Evolutionary conservation across 2,329 filamentous ascomycete species (phyloP).

Genomic region (Fusarium robinianum): DNA sequence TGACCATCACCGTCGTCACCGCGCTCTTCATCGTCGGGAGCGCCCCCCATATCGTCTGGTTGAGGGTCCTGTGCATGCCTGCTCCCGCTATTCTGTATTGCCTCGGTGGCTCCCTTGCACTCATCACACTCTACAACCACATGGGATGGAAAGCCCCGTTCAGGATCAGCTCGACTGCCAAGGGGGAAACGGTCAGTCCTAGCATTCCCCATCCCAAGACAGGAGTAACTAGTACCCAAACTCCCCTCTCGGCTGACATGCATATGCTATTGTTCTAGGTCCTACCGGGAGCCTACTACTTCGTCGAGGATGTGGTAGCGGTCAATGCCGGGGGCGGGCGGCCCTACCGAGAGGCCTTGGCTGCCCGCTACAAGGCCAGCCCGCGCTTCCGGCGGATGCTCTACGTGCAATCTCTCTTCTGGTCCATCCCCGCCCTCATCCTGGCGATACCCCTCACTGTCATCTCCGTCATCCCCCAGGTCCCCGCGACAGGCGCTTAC

Average conservation of each 20-base stretch:
- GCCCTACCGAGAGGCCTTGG: constrained; percentile 48
- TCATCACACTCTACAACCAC: constrained; percentile 42
- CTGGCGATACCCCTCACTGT: constrained; percentile 45
- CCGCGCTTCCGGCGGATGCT: constrained; percentile 49
- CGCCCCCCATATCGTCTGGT: constrained; percentile 53
- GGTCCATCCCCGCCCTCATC: constrained; percentile 46
- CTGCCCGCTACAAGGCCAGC: constrained; percentile 48
- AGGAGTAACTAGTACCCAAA: too few species aligned
- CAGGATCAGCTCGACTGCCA: constrained; percentile 65
- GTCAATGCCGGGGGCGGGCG: constrained; percentile 65
- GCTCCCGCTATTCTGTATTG: constrained; percentile 56
- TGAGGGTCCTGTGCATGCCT: constrained; percentile 57
- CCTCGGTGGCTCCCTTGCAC: constrained; percentile 47
- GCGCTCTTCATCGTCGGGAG: constrained; percentile 55
- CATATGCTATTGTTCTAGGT: constrained; percentile 47
- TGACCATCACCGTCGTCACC: constrained; percentile 56
- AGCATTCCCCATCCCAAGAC: too few species aligned
- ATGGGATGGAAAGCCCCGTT: constrained; percentile 58
- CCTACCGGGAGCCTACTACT: constrained; percentile 64
- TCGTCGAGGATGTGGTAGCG: constrained; percentile 69
- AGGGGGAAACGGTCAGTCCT: constrained; percentile 50
- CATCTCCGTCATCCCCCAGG: constrained; percentile 41
- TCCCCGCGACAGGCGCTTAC: constrained; percentile 45
- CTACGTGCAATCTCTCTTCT: constrained; percentile 47
- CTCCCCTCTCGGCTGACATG: too few species aligned